A percentile compares a stretch with the other conserved stretches of the same genome.
Evolutionary conservation across 371 early-diverging fungal genomes (phyloP).

Genomic region (Mortierella sp.): DNA sequence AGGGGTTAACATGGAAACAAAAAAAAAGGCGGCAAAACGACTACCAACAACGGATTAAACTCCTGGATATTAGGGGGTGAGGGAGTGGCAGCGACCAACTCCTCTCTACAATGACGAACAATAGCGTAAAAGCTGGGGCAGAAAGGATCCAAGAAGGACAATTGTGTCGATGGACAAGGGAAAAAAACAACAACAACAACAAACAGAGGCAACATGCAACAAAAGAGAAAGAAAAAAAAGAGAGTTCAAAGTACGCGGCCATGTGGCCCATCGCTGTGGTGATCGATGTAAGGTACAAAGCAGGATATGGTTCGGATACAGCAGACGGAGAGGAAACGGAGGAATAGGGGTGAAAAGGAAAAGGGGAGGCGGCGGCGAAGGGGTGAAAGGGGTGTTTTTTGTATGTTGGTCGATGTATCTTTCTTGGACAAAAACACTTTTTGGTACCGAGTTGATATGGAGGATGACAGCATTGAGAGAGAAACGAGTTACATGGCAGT

Average conservation of each 20-base stretch:
- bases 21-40: no score
- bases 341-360: background rate
- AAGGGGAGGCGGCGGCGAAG: background rate
- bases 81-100: no score
- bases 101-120: no score
- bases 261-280: background rate
- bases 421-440: no score
- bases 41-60: no score
- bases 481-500: background rate
- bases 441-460: background rate
- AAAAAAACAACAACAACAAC: background rate
- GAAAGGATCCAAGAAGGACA: background rate
- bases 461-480: background rate
- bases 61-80: no score
- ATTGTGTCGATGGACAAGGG: background rate
- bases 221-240: background rate
- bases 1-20: no score
- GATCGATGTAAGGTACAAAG: conserved; percentile 12
- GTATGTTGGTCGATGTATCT: background rate
- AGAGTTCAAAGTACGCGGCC: conserved; percentile 6
- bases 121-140: background rate
- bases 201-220: background rate
- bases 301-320: no score
- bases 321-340: background rate
- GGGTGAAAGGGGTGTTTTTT: background rate